phyloP scores from a whole-genome alignment of 495 filamentous ascomycete species.

The Aspergillus bridgeri region DNA sequence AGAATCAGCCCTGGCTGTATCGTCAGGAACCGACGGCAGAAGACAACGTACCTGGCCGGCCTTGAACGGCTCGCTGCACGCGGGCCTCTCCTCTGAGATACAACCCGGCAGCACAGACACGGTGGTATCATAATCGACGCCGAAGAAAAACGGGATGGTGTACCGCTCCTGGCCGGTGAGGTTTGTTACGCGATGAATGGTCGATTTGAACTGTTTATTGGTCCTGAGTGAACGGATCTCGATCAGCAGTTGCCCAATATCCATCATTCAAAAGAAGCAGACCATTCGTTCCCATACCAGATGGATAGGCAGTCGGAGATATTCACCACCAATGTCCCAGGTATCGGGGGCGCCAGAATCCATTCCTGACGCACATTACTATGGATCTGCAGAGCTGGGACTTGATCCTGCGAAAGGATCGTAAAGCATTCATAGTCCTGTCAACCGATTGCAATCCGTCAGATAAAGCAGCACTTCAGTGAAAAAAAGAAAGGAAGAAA shows the following conservation, averaged over 20 bases:
- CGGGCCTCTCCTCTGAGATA: slow-evolving; percentile 13
- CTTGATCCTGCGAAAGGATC: slow-evolving; percentile 33
- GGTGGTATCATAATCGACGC: slow-evolving; percentile 29
- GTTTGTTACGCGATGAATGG: slow-evolving; percentile 50
- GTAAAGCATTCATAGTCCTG: slow-evolving; percentile 50
- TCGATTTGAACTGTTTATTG: slow-evolving; percentile 43
- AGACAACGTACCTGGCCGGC: slow-evolving; percentile 18
- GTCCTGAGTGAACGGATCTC: slow-evolving; percentile 22
- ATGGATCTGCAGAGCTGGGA: slow-evolving; percentile 45
- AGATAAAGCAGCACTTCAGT: not conserved
- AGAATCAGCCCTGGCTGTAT: not conserved
- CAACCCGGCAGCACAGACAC: slow-evolving; percentile 22
- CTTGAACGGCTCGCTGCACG: slow-evolving; percentile 21
- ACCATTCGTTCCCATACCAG: slow-evolving; percentile 24
- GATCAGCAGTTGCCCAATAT: not conserved
- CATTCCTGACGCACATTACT: slow-evolving; percentile 34
- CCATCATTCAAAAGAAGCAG: not conserved
- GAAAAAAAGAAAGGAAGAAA: not conserved
- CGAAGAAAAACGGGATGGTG: slow-evolving; percentile 49
- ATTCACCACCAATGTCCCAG: slow-evolving; percentile 48
- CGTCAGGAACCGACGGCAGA: not conserved
- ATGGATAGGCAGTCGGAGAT: slow-evolving; percentile 46
- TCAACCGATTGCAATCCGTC: not conserved
- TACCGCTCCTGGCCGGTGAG: slow-evolving; percentile 41
- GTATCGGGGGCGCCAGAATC: slow-evolving; percentile 41